phyloP scores from a whole-genome alignment of 768 basidiomycete species.

The Phaeotremella fagi region DNA sequence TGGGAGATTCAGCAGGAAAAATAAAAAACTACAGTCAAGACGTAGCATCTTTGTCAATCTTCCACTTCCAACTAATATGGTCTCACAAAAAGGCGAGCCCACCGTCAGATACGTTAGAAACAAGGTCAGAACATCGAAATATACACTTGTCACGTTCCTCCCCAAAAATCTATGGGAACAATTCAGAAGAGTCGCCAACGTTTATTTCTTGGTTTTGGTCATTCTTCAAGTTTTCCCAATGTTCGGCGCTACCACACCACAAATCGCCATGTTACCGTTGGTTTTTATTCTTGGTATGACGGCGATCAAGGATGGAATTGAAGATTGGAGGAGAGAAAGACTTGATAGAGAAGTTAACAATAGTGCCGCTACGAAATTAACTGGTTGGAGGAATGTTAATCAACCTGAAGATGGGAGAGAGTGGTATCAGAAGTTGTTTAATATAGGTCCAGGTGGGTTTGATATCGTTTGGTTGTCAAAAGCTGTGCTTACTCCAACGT shows the following conservation, averaged over 20 bases:
- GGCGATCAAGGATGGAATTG: conserved; percentile 90
- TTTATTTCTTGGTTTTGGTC: conserved; percentile 83
- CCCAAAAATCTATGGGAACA: conserved; percentile 95
- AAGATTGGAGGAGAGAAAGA: conserved; percentile 84
- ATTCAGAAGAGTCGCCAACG: conserved; percentile 84
- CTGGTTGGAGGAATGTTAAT: conserved; percentile 86
- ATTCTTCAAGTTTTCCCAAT: conserved; percentile 83
- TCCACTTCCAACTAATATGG: conserved; percentile 61
- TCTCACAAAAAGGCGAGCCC: conserved; percentile 71
- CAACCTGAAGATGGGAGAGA: conserved; percentile 69
- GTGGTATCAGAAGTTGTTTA: conserved; percentile 70
- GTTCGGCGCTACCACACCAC: conserved; percentile 80
- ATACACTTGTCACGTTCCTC: conserved; percentile 81
- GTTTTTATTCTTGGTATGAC: conserved; percentile 82
- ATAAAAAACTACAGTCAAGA: conserved; percentile 53
- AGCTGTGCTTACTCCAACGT: not conserved
- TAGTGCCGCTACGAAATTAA: conserved; percentile 82
- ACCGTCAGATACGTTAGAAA: conserved; percentile 75
- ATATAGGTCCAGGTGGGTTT: conserved; percentile 48
- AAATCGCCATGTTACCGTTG: conserved; percentile 76
- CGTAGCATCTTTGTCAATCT: conserved; percentile 79
- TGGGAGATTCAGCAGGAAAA: no score
- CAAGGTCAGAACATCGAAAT: conserved; percentile 92
- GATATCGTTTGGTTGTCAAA: not conserved
- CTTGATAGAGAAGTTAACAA: conserved; percentile 94